Evolutionary conservation across 495 filamentous ascomycete species (phyloP).

Genomic region (Tuber brumale): DNA sequence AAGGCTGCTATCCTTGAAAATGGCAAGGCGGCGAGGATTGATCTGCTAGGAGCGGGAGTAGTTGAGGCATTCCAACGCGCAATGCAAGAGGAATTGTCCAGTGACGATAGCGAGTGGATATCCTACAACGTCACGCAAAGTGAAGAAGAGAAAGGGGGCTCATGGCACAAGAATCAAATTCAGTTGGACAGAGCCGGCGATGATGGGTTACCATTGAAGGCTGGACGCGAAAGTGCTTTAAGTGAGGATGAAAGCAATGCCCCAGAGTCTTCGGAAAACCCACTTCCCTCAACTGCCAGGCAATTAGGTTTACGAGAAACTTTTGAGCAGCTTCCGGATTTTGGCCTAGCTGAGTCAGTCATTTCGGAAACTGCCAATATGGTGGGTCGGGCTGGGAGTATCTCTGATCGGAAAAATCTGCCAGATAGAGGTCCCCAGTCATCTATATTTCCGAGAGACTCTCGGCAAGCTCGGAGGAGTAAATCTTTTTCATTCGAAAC

Average conservation of each 20-base stretch:
- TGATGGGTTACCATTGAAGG: constrained; percentile 15
- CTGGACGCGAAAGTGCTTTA: constrained; percentile 28
- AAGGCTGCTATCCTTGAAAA: constrained; percentile 19
- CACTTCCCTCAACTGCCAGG: constrained; percentile 1
- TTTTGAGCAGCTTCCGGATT: neutral
- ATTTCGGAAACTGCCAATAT: neutral
- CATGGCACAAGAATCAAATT: neutral
- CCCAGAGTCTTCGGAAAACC: constrained; percentile 14
- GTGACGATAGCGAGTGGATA: constrained; percentile 16
- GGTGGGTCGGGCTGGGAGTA: neutral
- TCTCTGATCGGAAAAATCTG: neutral
- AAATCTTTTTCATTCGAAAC: constrained; percentile 43
- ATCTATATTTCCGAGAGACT: constrained; percentile 20
- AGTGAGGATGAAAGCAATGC: constrained; percentile 34
- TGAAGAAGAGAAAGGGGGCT: constrained; percentile 5
- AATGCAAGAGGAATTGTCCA: constrained; percentile 47
- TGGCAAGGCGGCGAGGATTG: constrained; percentile 50
- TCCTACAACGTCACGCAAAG: constrained; percentile 1
- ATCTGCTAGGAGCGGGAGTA: constrained; percentile 71
- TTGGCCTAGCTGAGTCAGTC: neutral
- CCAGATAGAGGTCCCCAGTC: constrained; percentile 5
- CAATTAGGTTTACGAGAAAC: neutral
- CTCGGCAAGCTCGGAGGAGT: constrained; percentile 32
- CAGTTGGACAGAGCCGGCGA: constrained; percentile 25
- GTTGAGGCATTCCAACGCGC: constrained; percentile 65